Base-by-base conservation (phyloP, 768 basidiomycete genomes). In the Lactarius pseudohatsudake region DNA sequence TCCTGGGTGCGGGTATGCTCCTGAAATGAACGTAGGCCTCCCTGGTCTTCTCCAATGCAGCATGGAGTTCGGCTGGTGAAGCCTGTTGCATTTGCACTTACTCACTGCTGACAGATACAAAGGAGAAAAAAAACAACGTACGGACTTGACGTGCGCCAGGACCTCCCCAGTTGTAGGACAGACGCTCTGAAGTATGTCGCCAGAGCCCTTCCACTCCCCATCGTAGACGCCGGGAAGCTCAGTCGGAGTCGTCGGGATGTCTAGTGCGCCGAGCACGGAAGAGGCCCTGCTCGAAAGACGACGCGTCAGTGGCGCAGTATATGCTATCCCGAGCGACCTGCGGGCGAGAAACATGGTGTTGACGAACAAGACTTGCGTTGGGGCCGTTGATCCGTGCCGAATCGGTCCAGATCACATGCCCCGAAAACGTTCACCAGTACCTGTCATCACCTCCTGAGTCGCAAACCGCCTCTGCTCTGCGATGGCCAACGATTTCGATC, bases 131-230 rank as follows among this genome's bases (percentile, higher is more conserved):
- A 57, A n/a, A 32, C 6, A 55, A 78, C 85, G 71, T 71, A 88
- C 94, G 40, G 88, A 86, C 62, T 80, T 84, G 56, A 96, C 86
- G 63, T 82, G 82, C 43, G 89, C 95, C 43, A 98, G 79, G 18
- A 87, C 79, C 74, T 96, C 94, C 3, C 94, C 94, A 18, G 94
- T 96, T 10, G 92, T 86, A 16, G 94, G 94, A 75, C 94, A 96
- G 20, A 84, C 73, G 60, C 90, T 92, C 70, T 84, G 78, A 20
- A 91, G 72, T 5, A 91, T 64, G 61, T 89, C 88, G 3, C 93
- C 93, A 22, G 84, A 82, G 26, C 92, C 93, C 64, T 81, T 79
- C 93, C 93, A 95, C 71, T 82, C 77, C 41, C 92, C 92, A 72
- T 94, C 89, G 72, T 91, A 95, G 20, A 94, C 90, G 2, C 93